phyloP scores from a whole-genome alignment of 441 rosid genomes.

The Pelargonium fulgidum region DNA sequence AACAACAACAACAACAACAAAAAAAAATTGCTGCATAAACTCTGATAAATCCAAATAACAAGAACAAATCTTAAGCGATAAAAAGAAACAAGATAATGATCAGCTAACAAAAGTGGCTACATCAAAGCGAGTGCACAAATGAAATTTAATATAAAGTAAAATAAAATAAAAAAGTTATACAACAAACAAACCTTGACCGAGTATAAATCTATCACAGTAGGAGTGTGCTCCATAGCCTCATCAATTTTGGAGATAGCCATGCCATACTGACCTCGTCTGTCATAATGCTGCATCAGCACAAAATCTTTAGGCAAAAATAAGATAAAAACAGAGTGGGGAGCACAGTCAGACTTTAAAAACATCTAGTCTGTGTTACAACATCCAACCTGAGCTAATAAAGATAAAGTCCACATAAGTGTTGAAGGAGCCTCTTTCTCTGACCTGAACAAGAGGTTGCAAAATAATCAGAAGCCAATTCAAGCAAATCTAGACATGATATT shows the following conservation, averaged over 20 bases:
- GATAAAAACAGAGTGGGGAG: conserved; percentile 8
- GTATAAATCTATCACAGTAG: conserved; percentile 94
- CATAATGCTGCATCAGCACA: conserved; percentile 75
- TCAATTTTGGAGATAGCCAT: conserved; percentile 76
- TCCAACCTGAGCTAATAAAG: conserved; percentile 91
- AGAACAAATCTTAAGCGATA: too few relatives aligned
- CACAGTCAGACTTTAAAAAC: conserved; percentile 5
- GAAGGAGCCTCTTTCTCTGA: conserved; percentile 88
- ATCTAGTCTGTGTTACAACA: conserved; percentile 14
- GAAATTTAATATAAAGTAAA: too few relatives aligned
- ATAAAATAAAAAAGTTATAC: conserved; percentile 7
- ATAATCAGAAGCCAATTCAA: conserved; percentile 6
- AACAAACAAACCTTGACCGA: conserved; percentile 84
- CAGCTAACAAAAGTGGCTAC: too few relatives aligned
- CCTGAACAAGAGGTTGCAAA: conserved; percentile 41
- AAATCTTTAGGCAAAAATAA: conserved; percentile 17
- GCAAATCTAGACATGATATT: too few relatives aligned
- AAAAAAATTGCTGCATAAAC: too few relatives aligned
- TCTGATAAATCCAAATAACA: too few relatives aligned
- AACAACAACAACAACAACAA: too few relatives aligned
- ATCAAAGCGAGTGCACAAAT: too few relatives aligned
- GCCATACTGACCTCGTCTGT: conserved; percentile 77
- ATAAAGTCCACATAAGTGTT: conserved; percentile 84
- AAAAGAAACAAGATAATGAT: too few relatives aligned
- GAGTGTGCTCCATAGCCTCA: conserved; percentile 91